Base-by-base conservation (phyloP, 1,139 yeast species). In the Kodamaea suecica region DNA sequence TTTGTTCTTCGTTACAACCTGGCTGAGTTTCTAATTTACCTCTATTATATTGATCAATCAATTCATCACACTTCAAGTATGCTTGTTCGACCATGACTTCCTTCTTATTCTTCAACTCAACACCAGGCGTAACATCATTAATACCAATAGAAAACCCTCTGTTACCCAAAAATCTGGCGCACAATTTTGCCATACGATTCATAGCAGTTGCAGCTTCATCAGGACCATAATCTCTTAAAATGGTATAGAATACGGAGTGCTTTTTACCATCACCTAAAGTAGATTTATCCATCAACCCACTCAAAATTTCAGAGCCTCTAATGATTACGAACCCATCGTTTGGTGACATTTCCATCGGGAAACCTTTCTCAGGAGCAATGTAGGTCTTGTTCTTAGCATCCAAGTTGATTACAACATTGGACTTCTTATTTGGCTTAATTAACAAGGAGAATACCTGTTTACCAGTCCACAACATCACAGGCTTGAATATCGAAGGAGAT, bases 1-100 rank as follows among this genome's bases (percentile, higher is more conserved):
- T 94, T 57, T 94, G 97, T 53, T 94, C 99, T 61, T 90, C 97
- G 54, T 92, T 84, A 74, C 98, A 92, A 62, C 99, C 99, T 0
- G 99, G 98, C 56, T 94, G 98, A 1, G 98, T 90, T 59, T 92
- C 98, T 47, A 94, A 74, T 54, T 86, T 87, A 4, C 98, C 98
- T 34, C 79, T 70, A 43, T 85, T 82, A 57, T 78, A 86, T 45
- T 76, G 70, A 41, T 77, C 79, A 67, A 94, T 94, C 45, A 94
- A 73, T 49, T 86, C 94, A 54, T 92, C 97, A 75, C 97, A 90
- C 64, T 86, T 84, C 25, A 76, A 71, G 58, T 94, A 94, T 0
- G 98, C 98, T 49, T 73, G 73, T 58, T 90, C 96, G 29, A 94
- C 97, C 77, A 92, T 76, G 36, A 76, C 71, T 59, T 90, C 97